Evolutionary conservation across 192 early-diverging fungal genomes (phyloP), one percentile per base, ranked within the genome.

Genomic region (Lobosporangium transversale): DNA sequence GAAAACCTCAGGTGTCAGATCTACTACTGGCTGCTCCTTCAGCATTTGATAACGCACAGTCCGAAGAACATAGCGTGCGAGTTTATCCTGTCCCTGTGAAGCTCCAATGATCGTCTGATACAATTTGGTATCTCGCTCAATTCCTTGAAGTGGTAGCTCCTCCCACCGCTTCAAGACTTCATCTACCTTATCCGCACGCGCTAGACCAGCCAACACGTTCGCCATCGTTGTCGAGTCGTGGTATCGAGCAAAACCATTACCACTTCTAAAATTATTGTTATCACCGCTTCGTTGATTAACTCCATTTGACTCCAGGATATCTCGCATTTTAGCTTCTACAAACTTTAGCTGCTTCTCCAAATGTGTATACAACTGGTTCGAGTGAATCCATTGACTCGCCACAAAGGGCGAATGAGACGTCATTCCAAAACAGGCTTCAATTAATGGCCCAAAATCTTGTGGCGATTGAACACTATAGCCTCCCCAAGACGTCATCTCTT

Each of bases 91-190:
- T 17, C 31, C 65, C 17, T 67, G 53, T 1, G 73, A 66, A 11
- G 73, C 73, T 2, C 64, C 64, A 47, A 76, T 67, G 6, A 76
- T n/a, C 10, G 73, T 58, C 73, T 76, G 73, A 36, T 76, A 76
- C 37, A 76, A 23, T 20, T 45, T 62, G 3, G 58, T 53, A 24
- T 76, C 65, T 4, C 73, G 51, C 27, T 66, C 65, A 15, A 76
- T 51, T 23, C 73, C 73, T 14, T 67, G 58, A 1, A 76, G 27
- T 3, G 53, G 47, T 49, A 76, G 21, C 20, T 61, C 53, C 35
- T 76, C 59, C 73, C 73, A 76, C 29, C 73, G 43, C 47, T 49
- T 53, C 42, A 42, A 54, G 1, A 76, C 9, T 58, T 76, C 64
- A 17, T 67, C 64, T 20, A 67, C 23, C 30, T 62, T 27, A 29